Base-by-base conservation (phyloP, 441 rosid genomes). In the Hura crepitans region DNA sequence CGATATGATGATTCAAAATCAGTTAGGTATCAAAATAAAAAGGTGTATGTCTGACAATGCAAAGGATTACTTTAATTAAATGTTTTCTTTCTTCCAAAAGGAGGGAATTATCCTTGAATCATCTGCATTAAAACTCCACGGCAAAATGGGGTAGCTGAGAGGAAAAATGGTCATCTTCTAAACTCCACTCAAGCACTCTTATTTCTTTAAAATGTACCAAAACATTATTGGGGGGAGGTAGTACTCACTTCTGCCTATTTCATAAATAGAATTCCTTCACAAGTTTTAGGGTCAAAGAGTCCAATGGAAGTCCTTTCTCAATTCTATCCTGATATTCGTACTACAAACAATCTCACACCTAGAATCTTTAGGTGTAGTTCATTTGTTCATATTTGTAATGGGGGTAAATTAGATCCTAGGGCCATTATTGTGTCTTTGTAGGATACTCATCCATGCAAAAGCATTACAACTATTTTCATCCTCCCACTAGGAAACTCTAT, bases 1-100 rank as follows among this genome's bases (percentile, higher is more conserved):
- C 33, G 37, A 65, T 11, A 6, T 9, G 6, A 59, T 57, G 59
- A 55, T 66, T 12, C 22, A 71, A 66, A 65, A 62, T 0, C 57
- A 71, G 18, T 71, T 65, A 65, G 37, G 65, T 1, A 23, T 4
- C 20, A 6, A 47, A 35, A 46, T 65, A 18, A 50, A 49, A 12
- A 6, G 3, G 1, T 35, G 63, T 69, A 35, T 39, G 9, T n/a
- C 9, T 43, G 18, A 55, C 31, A 55, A 75, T 46, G 66, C 62
- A 20, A 59, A 15, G 9, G 68, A 71, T 11, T 43, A 45, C 18
- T 69, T 64, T 30, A 69, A 62, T 23, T 15, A 6, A 14, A 28
- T 7, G 18, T 65, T 58, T 2, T 33, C 72, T 20, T 0, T 58
- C 13, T 25, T 66, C 49, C 37, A 23, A 49, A 64, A 58, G 28